Evolutionary conservation across 139 green algal species (phyloP).

Genomic region (Spirogloea muscicola): DNA sequence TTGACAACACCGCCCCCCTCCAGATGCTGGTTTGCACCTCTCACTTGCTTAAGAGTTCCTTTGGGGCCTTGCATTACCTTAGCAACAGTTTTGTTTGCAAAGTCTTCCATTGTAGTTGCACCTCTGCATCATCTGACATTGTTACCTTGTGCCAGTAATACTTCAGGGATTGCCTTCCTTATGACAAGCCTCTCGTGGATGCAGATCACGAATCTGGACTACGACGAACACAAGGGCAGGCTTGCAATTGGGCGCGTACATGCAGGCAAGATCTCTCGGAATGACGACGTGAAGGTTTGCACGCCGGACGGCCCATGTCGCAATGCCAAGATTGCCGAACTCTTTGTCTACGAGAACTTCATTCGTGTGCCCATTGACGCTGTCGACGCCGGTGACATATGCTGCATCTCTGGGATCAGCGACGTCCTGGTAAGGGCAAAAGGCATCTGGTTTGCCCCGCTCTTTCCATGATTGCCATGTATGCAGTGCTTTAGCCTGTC

Average conservation of each 20-base stretch:
- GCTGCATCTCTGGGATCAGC: conserved; percentile 69
- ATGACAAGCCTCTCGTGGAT: no score
- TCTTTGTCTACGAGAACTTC: conserved; percentile 99
- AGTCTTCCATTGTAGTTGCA: conserved; percentile 1
- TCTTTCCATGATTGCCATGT: no score
- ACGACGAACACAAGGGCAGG: conserved; percentile 82
- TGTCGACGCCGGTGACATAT: conserved; percentile 90
- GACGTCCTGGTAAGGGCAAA: conserved; percentile 57
- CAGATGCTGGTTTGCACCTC: conserved; percentile 76
- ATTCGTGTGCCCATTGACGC: conserved; percentile 44
- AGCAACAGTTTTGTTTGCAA: neutral
- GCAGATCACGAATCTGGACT: conserved; percentile 28
- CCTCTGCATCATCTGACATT: no score
- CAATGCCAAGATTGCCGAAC: conserved; percentile 73
- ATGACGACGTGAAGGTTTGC: conserved; percentile 50
- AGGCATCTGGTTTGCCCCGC: no score
- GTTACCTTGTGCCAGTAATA: no score
- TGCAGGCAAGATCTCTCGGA: conserved; percentile 75
- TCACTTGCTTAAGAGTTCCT: neutral
- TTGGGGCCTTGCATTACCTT: neutral
- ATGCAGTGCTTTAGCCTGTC: no score
- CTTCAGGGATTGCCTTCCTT: no score
- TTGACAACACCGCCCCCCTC: conserved; percentile 67
- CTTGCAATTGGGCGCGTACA: conserved; percentile 60
- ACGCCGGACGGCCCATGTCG: conserved; percentile 37